Evolutionary conservation across 352 stramenopile genomes (phyloP).

Genomic region (Pelagophyceae sp.): DNA sequence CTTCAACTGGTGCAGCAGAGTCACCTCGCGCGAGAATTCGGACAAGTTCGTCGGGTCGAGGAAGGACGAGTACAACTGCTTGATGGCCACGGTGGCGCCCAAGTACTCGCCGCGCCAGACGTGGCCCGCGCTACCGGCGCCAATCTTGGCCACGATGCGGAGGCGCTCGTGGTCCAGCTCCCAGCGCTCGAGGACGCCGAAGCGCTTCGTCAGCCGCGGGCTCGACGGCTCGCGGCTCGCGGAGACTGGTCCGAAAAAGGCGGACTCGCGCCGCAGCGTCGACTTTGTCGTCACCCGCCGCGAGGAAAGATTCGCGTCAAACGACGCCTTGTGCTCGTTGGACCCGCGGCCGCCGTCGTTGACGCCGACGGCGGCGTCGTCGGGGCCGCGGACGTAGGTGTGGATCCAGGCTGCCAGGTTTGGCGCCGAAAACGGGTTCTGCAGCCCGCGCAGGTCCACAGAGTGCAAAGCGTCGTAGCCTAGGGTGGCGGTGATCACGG

Average conservation of each 20-base stretch:
- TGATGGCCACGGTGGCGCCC: conserved; percentile 19
- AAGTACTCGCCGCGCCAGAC: conserved; percentile 19
- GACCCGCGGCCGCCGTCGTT: neutral
- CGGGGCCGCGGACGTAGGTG: neutral
- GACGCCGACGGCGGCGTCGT: neutral
- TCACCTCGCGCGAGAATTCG: conserved; percentile 23
- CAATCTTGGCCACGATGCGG: conserved; percentile 19
- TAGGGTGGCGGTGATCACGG: too few relatives aligned
- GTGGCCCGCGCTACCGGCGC: conserved; percentile 23
- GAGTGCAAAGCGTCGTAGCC: neutral
- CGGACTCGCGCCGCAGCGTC: neutral
- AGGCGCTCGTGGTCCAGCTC: conserved; percentile 16
- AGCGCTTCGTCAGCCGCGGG: neutral
- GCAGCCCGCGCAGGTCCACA: neutral
- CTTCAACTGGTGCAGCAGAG: conserved; percentile 12
- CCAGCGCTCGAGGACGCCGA: conserved; percentile 1
- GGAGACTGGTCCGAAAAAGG: too few relatives aligned
- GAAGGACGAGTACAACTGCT: conserved; percentile 14
- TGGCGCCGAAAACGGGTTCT: neutral
- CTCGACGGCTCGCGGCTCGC: too few relatives aligned
- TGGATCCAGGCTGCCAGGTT: conserved; percentile 15
- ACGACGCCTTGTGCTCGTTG: neutral
- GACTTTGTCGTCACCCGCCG: too few relatives aligned
- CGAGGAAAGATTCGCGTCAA: too few relatives aligned
- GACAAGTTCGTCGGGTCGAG: neutral